Evolutionary conservation across 83 land plant genomes (phyloP), one percentile per base, ranked within the genome.

Genomic region (Picea abies): DNA sequence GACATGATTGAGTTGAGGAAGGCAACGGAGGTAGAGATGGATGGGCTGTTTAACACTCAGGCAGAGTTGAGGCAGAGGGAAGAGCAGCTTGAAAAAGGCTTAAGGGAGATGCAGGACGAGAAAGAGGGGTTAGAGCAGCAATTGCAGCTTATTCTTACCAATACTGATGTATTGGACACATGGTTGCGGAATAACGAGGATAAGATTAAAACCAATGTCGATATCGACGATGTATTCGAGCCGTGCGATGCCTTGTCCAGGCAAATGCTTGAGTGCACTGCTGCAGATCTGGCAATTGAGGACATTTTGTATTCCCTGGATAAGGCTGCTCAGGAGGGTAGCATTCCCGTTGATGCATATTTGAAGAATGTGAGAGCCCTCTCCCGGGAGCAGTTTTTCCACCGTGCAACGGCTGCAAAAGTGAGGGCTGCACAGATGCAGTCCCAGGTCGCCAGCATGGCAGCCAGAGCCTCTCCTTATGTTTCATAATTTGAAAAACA

Each of bases 121-220:
- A 98, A 92, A 87, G 99, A 96, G 72, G 97, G 84, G 7, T 86
- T 97, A 60, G 99, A 97, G 93, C 93, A 93, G 84, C 96, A 96
- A 71, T 82, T 97, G 84, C 99, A 97, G 89, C 77, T 92, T 62
- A 86, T 90, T 15, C 89, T 96, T 78, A 94, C 94, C 88, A 93
- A 97, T 64, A 82, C 93, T 0, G 96, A 94, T 81, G 86, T 95
- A 0, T 35, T 94, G 22, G 98, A 97, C 62, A 87, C 88, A 23
- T 97, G 99, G 99, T 72, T 93, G 76, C 84, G 90, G 86, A 92
- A 84, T 41, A 95, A 94, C 75, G 91, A 89, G 83, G 89, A 72
- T 78, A 92, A 92, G 70, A 60, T 69, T 70, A 66, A 25, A 63
- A 77, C 76, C n/a, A 61, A 66, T 26, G 68, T 90, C 10, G 90